These are phyloP conservation scores for Starmerella etchellsii DNA, from an alignment of 805 yeast species.

Conservation along the genomic window DNA sequence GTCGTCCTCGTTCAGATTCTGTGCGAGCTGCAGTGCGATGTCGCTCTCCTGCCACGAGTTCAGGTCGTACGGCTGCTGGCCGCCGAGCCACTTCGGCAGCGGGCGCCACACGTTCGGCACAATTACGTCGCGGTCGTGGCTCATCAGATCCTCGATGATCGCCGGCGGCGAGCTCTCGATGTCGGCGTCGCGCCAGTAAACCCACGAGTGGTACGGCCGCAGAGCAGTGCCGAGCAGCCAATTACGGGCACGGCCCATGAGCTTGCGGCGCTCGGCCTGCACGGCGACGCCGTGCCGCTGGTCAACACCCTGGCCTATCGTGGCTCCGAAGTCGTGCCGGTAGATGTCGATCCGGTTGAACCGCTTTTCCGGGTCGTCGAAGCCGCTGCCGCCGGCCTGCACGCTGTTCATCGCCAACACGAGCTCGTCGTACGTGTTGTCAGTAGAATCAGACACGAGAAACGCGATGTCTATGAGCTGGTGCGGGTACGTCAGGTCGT, in stretches of 20 bases:
- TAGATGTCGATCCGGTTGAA: slow-evolving; percentile 70
- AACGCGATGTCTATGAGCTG: slow-evolving; percentile 64
- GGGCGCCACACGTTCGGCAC: slow-evolving; percentile 99
- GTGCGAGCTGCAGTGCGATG: slow-evolving; percentile 40
- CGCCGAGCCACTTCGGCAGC: slow-evolving; percentile 75
- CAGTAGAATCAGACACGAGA: slow-evolving; percentile 76
- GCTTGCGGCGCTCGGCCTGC: slow-evolving; percentile 86
- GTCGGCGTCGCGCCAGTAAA: slow-evolving; percentile 96
- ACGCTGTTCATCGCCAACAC: slow-evolving; percentile 37
- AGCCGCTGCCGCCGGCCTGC: slow-evolving; percentile 22
- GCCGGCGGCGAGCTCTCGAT: slow-evolving; percentile 84
- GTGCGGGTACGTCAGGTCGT: slow-evolving; percentile 67
- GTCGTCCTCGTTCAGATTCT: slow-evolving; percentile 68
- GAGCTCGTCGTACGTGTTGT: slow-evolving; percentile 41
- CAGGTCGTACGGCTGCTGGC: slow-evolving; percentile 88
- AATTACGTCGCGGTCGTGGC: slow-evolving; percentile 77
- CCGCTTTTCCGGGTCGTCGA: slow-evolving; percentile 28
- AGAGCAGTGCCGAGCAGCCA: slow-evolving; percentile 82
- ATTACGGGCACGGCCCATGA: slow-evolving; percentile 92
- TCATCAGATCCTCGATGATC: slow-evolving; percentile 82
- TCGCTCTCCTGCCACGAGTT: slow-evolving; percentile 92
- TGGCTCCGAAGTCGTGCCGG: slow-evolving; percentile 88
- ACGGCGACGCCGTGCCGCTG: slow-evolving; percentile 94
- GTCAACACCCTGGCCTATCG: slow-evolving; percentile 80
- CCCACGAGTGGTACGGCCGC: slow-evolving; percentile 88